A percentile compares a stretch with the other conserved stretches of the same genome.
phyloP scores from a whole-genome alignment of 805 yeast genomes.

The Ogataea minuta region DNA sequence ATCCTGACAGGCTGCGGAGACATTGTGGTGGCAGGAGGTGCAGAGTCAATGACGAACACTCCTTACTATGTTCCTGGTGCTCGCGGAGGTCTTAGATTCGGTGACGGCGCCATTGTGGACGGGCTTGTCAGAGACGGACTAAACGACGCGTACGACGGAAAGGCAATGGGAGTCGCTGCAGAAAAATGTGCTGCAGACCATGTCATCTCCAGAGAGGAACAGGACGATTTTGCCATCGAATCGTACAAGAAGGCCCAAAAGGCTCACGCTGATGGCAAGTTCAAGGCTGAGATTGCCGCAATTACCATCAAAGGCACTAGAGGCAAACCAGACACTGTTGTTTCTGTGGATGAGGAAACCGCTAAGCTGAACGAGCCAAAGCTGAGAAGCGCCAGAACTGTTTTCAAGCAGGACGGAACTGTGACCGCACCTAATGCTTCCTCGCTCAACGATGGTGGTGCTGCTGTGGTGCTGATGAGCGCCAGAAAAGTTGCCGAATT shows the following conservation, averaged over 20 bases:
- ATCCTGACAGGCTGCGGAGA: constrained; percentile 88
- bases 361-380: constrained; percentile 73
- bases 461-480: constrained; percentile 87
- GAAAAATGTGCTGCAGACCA: constrained; percentile 93
- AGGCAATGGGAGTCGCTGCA: constrained; percentile 96
- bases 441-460: constrained; percentile 96
- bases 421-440: constrained; percentile 98
- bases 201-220: constrained; percentile 73
- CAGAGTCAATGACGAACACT: constrained; percentile 94
- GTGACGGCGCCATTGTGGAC: constrained; percentile 76
- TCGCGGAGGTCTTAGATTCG: constrained; percentile 87
- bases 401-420: constrained; percentile 93
- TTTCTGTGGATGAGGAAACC: constrained; percentile 82
- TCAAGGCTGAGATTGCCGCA: constrained; percentile 79
- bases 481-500: constrained; percentile 82
- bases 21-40: constrained; percentile 94
- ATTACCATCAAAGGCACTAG: constrained; percentile 85
- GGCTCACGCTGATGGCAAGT: constrained; percentile 82
- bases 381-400: constrained; percentile 84
- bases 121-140: constrained; percentile 93
- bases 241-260: constrained; percentile 84
- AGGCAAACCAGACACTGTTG: constrained; percentile 78
- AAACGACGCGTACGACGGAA: constrained; percentile 82
- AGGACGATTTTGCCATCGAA: constrained; percentile 81
- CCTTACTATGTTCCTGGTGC: constrained; percentile 90